Evolutionary conservation across 208 protist genomes (phyloP).

Genomic region (Wallacemonas sp.): DNA sequence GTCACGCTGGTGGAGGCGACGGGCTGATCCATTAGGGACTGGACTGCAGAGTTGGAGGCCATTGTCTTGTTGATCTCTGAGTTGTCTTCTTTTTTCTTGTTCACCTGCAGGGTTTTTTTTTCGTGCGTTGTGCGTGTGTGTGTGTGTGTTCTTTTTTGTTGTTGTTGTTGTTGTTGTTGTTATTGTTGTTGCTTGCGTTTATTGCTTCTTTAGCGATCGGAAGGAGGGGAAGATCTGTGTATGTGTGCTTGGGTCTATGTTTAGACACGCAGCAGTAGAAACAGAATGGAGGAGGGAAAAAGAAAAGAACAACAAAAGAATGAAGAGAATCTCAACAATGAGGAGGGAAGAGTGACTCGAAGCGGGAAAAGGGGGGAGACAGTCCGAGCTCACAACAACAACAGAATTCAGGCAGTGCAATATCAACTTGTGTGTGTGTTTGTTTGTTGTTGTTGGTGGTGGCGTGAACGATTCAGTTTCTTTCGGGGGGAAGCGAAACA

Average conservation of each 20-base stretch:
- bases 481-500: no score
- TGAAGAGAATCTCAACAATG: slow-evolving; percentile 8
- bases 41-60: slow-evolving; percentile 49
- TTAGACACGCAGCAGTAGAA: no score
- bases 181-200: no score
- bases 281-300: no score
- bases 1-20: slow-evolving; percentile 44
- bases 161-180: not conserved
- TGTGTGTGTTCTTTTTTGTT: not conserved
- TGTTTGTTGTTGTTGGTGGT: not conserved
- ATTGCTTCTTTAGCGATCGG: no score
- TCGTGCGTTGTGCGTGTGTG: not conserved
- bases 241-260: no score
- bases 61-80: slow-evolving; percentile 10
- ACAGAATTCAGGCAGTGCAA: slow-evolving; percentile 22
- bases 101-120: no score
- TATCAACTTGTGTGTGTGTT: not conserved
- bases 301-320: slow-evolving; percentile 4
- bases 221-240: no score
- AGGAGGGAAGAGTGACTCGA: not conserved
- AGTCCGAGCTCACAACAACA: no score
- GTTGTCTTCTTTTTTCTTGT: not conserved
- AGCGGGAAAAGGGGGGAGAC: not conserved
- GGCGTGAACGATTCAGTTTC: no score
- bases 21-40: slow-evolving; percentile 56